A percentile compares a stretch with the other conserved stretches of the same genome.
Evolutionary conservation across 1,284 basidiomycete genomes (phyloP).

Genomic region (Puccinia brachypodii): DNA sequence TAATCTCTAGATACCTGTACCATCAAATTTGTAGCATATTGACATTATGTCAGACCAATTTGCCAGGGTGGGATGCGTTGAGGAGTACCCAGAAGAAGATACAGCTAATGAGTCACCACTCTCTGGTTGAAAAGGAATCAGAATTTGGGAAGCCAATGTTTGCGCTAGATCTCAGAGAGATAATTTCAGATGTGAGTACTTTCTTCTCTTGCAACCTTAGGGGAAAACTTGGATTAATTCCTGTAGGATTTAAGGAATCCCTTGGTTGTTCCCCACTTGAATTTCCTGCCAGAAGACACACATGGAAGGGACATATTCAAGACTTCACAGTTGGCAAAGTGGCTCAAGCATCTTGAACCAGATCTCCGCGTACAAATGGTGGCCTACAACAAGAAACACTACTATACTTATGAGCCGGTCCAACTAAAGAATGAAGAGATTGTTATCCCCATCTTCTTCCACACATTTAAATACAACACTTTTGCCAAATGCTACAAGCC

Average conservation of each 20-base stretch:
- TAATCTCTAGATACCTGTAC: neutral
- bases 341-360: neutral
- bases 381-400: neutral
- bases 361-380: neutral
- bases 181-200: constrained; percentile 4
- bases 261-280: neutral
- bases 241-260: constrained; percentile 5
- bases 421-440: neutral
- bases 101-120: neutral
- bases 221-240: neutral
- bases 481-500: neutral
- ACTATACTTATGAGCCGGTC: neutral
- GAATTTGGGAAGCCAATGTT: neutral
- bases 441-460: neutral
- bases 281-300: neutral
- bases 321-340: neutral
- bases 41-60: neutral
- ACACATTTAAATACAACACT: neutral
- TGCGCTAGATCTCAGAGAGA: neutral
- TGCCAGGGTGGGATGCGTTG: neutral
- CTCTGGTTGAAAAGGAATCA: neutral
- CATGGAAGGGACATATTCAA: neutral
- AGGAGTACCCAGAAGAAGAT: neutral
- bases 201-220: neutral
- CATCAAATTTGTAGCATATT: neutral